Base-by-base conservation (phyloP, 768 basidiomycete species). In the Polyporus arcularius region DNA sequence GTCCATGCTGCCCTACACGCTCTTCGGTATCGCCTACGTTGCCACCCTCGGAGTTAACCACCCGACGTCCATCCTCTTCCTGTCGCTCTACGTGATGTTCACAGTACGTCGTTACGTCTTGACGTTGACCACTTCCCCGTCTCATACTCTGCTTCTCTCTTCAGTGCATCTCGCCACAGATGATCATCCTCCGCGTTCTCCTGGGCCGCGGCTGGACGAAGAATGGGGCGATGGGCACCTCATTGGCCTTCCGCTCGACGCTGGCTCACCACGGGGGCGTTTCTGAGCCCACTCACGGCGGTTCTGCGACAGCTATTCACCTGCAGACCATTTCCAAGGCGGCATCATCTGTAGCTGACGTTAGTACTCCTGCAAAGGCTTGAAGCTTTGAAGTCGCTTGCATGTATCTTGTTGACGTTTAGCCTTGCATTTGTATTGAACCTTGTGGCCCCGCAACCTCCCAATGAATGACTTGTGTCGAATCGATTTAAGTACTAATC, bases 101-200 rank as follows among this genome's bases (percentile, higher is more conserved):
- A 57, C 39, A 9, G 61, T 62, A 38, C 16, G 61, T 53, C 4
- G 5, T 16, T 14, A 11, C 32, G 15, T 28, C 26, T 3, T 45
- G 43, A 12, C 12, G 14, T 45, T 26, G 21, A 26, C 21, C 21
- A 26, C 21, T 26, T 26, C 21, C 21, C 21, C 43, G 15, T 45
- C 18, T 18, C 43, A 45, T 45, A 45, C 3, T n/a, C 3, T 45
- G 15, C 7, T 8, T 7, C 35, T 46, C 11, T 9, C 35, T 35
- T 28, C 40, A 62, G 61, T 62, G 61, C 45, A 30, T 62, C 9
- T 62, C 61, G 2, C 56, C 61, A 5, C 61, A 62, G 46, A 31
- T 62, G 45, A 51, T 62, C 38, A 57, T 62, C 45, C 46, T 57
- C 16, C 61, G 61, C 15, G 55, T 62, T 4, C 43, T 62, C 9